Conservation (phyloP, 2,329 filamentous ascomycete species). For the Plenodomus biglobosus region DNA sequence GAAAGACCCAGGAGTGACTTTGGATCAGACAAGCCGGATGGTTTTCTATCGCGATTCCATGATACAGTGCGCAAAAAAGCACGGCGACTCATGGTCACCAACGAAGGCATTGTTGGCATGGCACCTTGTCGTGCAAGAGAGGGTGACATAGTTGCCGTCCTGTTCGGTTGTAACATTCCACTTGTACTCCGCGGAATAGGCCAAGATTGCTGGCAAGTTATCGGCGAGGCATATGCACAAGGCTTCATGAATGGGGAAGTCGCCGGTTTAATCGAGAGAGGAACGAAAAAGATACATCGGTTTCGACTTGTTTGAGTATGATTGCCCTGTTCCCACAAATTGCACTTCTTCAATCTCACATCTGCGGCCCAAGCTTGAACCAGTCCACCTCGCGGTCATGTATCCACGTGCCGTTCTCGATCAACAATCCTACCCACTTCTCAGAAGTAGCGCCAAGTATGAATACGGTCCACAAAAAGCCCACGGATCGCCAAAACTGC, state of each 20-base stretch:
- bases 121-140: slow-evolving; percentile 30
- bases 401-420: slow-evolving; percentile 25
- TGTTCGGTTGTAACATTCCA: slow-evolving; percentile 43
- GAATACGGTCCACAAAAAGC: slow-evolving; percentile 24
- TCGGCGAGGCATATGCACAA: slow-evolving; percentile 35
- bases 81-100: slow-evolving; percentile 31
- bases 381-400: slow-evolving; percentile 18
- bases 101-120: slow-evolving; percentile 28
- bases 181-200: slow-evolving; percentile 23
- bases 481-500: slow-evolving; percentile 19
- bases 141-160: slow-evolving; percentile 36
- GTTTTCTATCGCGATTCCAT: slow-evolving; percentile 33
- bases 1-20: slow-evolving; percentile 8
- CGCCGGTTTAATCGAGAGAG: slow-evolving; percentile 12
- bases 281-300: slow-evolving; percentile 8
- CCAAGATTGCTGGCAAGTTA: slow-evolving; percentile 25
- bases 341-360: neutral
- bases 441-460: slow-evolving; percentile 18
- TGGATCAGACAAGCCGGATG: slow-evolving; percentile 19
- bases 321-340: neutral
- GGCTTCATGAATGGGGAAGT: slow-evolving; percentile 35
- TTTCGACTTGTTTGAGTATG: slow-evolving; percentile 16
- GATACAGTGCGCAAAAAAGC: slow-evolving; percentile 36
- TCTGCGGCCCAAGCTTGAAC: slow-evolving; percentile 24
- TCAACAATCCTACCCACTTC: slow-evolving; percentile 4